phyloP scores from a whole-genome alignment of 306 rosid genomes.

The Delonix regia region DNA sequence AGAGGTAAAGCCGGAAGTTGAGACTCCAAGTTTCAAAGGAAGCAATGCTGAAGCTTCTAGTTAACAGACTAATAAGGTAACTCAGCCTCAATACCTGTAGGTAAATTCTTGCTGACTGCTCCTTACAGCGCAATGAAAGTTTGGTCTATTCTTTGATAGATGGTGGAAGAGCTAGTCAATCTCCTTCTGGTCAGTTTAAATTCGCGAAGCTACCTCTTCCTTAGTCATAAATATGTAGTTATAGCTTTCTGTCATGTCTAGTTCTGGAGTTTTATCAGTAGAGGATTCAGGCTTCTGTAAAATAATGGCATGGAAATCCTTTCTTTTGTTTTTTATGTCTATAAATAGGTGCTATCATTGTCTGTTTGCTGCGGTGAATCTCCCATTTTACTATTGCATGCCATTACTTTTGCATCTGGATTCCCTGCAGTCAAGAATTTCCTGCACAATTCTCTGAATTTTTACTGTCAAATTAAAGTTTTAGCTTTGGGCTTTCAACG shows the following conservation, averaged over 20 bases:
- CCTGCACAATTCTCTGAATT: too few species aligned
- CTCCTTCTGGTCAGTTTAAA: slow-evolving; percentile 25
- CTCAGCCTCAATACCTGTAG: slow-evolving; percentile 32
- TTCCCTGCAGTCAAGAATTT: too few species aligned
- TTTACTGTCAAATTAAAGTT: too few species aligned
- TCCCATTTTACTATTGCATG: neutral
- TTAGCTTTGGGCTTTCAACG: too few species aligned
- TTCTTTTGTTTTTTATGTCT: slow-evolving; percentile 6
- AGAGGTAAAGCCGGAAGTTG: slow-evolving; percentile 41
- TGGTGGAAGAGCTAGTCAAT: slow-evolving; percentile 41
- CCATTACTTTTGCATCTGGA: neutral
- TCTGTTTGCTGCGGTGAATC: slow-evolving; percentile 11
- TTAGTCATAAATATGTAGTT: slow-evolving; percentile 43
- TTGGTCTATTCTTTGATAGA: slow-evolving; percentile 50
- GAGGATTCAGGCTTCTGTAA: slow-evolving; percentile 53
- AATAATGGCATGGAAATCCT: slow-evolving; percentile 41
- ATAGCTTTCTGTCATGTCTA: slow-evolving; percentile 26
- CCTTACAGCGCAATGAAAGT: slow-evolving; percentile 38
- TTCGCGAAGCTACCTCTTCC: slow-evolving; percentile 36
- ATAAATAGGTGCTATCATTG: neutral
- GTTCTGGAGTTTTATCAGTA: slow-evolving; percentile 41
- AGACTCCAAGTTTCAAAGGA: slow-evolving; percentile 45
- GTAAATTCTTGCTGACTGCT: slow-evolving; percentile 52
- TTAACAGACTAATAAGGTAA: slow-evolving; percentile 30
- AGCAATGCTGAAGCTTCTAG: slow-evolving; percentile 45